Conservation (phyloP, 768 basidiomycete genomes). For the Tricholoma hemisulphureum region DNA sequence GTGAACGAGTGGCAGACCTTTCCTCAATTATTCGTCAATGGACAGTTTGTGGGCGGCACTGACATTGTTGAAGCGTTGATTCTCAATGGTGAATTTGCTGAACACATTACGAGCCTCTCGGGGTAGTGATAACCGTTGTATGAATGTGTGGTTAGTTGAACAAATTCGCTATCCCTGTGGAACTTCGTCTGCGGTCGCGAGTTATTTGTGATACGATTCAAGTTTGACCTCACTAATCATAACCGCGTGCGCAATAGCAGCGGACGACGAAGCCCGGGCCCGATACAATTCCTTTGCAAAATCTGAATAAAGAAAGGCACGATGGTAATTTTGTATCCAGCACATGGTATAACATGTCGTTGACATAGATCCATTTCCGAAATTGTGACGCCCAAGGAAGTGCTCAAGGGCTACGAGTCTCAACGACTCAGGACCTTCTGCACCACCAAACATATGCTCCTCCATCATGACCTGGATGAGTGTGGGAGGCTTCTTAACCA, state of each 20-base stretch:
- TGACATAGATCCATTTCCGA: conserved; percentile 29
- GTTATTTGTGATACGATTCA: no score
- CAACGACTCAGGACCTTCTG: conserved; percentile 37
- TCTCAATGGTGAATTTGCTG: conserved; percentile 71
- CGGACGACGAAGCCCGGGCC: background rate
- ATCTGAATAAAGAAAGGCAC: conserved; percentile 24
- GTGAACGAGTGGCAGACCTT: conserved; percentile 91
- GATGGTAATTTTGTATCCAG: no score
- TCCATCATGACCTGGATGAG: conserved; percentile 34
- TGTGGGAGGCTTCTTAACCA: conserved; percentile 27
- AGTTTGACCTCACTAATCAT: no score
- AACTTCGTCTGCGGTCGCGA: no score
- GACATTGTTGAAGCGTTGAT: conserved; percentile 92
- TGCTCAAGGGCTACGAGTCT: conserved; percentile 36
- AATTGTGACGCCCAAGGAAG: conserved; percentile 28
- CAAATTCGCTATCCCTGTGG: no score
- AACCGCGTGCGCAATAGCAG: background rate
- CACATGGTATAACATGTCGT: no score
- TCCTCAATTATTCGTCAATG: conserved; percentile 83
- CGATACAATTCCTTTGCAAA: background rate
- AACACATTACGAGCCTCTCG: conserved; percentile 21
- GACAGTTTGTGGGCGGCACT: conserved; percentile 92
- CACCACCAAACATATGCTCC: conserved; percentile 33
- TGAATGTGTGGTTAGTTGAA: background rate
- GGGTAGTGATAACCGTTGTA: background rate